phyloP scores from a whole-genome alignment of 2,329 filamentous ascomycete genomes.

The Curvularia eragrostidis region DNA sequence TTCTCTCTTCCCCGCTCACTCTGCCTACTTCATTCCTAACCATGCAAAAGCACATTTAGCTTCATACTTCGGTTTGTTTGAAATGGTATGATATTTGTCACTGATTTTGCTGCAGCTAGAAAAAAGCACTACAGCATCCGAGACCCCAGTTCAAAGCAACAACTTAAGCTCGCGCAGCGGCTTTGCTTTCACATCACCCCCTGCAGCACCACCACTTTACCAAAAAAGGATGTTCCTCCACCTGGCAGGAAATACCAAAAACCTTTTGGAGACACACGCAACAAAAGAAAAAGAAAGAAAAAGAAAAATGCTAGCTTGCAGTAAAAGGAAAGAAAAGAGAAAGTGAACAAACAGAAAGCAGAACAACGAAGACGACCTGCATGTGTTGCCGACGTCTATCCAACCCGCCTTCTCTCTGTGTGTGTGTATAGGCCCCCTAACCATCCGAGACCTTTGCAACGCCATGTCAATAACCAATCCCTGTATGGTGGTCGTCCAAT shows the following conservation, averaged over 20 bases:
- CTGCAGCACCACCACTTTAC: constrained; percentile 31
- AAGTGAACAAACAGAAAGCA: constrained; percentile 16
- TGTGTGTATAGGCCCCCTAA: constrained; percentile 28
- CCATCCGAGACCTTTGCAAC: constrained; percentile 40
- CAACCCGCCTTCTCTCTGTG: constrained; percentile 41
- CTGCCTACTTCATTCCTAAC: background rate
- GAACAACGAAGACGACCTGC: constrained; percentile 21
- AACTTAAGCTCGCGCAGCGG: constrained; percentile 46
- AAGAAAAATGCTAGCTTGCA: constrained; percentile 19
- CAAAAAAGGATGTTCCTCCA: constrained; percentile 22
- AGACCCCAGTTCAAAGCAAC: constrained; percentile 35
- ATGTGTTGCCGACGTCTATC: constrained; percentile 25
- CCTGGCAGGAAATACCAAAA: constrained; percentile 27
- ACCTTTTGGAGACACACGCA: constrained; percentile 17
- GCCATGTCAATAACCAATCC: constrained; percentile 42
- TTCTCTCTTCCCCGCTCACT: background rate
- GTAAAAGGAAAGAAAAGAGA: constrained; percentile 24
- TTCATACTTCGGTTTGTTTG: constrained; percentile 2
- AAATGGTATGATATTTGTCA: constrained; percentile 36
- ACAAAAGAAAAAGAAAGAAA: constrained; percentile 16
- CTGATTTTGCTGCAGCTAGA: constrained; percentile 34
- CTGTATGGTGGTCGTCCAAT: constrained; percentile 45
- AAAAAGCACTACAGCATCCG: constrained; percentile 22
- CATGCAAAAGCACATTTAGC: background rate
- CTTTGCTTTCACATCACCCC: constrained; percentile 28